Percentiles rank a stretch among this genome's conserved stretches.
These are phyloP conservation scores for Persicaria maculosa DNA, from an alignment of 148 eudicot species.

Conservation along the genomic window DNA sequence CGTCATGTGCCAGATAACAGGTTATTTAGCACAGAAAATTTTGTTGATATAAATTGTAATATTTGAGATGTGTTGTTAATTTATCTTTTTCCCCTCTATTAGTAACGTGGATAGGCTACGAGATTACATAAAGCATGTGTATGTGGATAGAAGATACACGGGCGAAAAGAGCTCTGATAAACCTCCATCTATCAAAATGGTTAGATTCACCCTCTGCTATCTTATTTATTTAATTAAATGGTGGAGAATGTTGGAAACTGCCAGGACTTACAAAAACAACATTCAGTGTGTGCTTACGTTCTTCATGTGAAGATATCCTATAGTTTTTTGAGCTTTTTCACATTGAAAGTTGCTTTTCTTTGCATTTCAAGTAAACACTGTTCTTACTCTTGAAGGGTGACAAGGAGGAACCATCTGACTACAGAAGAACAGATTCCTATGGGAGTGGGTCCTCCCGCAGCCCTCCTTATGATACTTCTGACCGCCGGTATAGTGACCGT, in stretches of 20 bases:
- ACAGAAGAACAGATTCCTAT: slow-evolving; percentile 44
- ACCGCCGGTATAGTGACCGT: slow-evolving; percentile 62
- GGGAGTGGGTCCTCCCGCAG: slow-evolving; percentile 62
- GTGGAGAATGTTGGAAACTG: not conserved
- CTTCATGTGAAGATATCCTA: not conserved
- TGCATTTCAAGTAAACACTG: not conserved
- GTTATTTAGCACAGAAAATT: slow-evolving; percentile 22
- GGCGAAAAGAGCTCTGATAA: slow-evolving; percentile 73
- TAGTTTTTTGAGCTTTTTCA: not conserved
- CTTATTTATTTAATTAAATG: not conserved
- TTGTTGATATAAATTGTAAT: not conserved
- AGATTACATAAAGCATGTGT: slow-evolving; percentile 85
- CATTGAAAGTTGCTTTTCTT: not conserved
- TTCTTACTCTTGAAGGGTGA: slow-evolving; percentile 57
- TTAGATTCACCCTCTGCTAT: slow-evolving; percentile 15
- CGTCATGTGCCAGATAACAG: slow-evolving; percentile 75
- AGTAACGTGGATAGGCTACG: slow-evolving; percentile 85
- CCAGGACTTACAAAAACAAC: not conserved
- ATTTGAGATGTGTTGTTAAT: not conserved
- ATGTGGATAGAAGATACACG: slow-evolving; percentile 82
- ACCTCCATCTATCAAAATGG: slow-evolving; percentile 65
- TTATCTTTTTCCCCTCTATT: slow-evolving; percentile 13
- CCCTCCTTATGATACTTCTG: slow-evolving; percentile 58
- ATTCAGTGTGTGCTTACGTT: not conserved
- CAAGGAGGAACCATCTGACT: slow-evolving; percentile 46